Percentiles rank a stretch among this genome's conserved stretches.
Evolutionary conservation across 2,329 filamentous ascomycete genomes (phyloP).

Genomic region (Ophiocordyceps sinensis): DNA sequence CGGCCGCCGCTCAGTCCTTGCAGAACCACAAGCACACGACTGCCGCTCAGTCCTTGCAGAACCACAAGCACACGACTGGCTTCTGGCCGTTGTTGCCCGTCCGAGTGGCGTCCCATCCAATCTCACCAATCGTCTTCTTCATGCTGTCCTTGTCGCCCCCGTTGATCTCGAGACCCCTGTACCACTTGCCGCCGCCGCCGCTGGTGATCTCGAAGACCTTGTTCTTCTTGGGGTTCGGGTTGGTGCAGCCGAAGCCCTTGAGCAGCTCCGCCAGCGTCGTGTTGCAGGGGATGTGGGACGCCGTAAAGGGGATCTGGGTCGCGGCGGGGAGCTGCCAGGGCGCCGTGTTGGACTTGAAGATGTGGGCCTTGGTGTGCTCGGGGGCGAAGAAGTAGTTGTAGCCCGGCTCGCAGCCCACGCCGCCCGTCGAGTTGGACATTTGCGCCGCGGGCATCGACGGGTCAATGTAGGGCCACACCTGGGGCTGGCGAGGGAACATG

Average conservation of each 20-base stretch:
- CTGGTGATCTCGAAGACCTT: slow-evolving; percentile 40
- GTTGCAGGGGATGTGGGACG: slow-evolving; percentile 35
- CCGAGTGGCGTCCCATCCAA: slow-evolving; percentile 43
- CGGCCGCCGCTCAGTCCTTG: too few relatives aligned
- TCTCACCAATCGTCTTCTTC: slow-evolving; percentile 33
- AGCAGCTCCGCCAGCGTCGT: slow-evolving; percentile 42
- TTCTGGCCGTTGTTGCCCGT: slow-evolving; percentile 32
- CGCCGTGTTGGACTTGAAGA: slow-evolving; percentile 34
- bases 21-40: too few relatives aligned
- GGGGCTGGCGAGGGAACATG: slow-evolving; percentile 22
- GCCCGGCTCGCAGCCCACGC: slow-evolving; percentile 43
- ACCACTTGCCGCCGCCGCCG: slow-evolving; percentile 43
- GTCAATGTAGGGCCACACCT: slow-evolving; percentile 27
- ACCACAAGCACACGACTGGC: slow-evolving; percentile 45
- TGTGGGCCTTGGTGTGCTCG: slow-evolving; percentile 44
- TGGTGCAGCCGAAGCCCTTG: slow-evolving; percentile 41
- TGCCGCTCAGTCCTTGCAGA: slow-evolving; percentile 37
- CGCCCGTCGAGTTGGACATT: slow-evolving; percentile 42
- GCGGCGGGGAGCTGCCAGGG: slow-evolving; percentile 37
- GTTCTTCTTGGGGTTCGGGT: slow-evolving; percentile 36
- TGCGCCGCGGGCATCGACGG: slow-evolving; percentile 34
- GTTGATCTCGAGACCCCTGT: slow-evolving; percentile 35
- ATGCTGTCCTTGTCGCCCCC: slow-evolving; percentile 35
- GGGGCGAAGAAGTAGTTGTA: slow-evolving; percentile 49
- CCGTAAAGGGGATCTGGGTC: slow-evolving; percentile 29